Evolutionary conservation across 495 filamentous ascomycete genomes (phyloP).

Genomic region (Penicillium samsonianum): DNA sequence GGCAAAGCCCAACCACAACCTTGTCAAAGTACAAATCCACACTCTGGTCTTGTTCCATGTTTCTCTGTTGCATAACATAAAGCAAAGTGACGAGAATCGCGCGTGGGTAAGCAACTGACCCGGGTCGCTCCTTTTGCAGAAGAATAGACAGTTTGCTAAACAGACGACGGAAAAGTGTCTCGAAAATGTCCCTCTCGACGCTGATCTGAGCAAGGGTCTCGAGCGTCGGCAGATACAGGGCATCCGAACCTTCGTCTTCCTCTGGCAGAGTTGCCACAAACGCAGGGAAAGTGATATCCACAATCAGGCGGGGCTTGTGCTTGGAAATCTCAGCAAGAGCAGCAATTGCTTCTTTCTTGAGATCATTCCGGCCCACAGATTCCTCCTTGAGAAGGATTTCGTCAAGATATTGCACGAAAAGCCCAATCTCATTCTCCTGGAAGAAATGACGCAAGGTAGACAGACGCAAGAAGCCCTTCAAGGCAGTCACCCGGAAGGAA

Average conservation of each 20-base stretch:
- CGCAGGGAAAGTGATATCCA: constrained; percentile 70
- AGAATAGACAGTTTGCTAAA: constrained; percentile 64
- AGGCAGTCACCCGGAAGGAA: constrained; percentile 62
- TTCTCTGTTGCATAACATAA: constrained; percentile 61
- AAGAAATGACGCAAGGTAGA: constrained; percentile 58
- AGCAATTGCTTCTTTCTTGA: constrained; percentile 64
- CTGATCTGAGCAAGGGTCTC: constrained; percentile 70
- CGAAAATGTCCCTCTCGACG: constrained; percentile 64
- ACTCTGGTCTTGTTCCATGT: constrained; percentile 50
- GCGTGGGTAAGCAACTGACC: constrained; percentile 53
- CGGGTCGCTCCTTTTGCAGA: constrained; percentile 54
- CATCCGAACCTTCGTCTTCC: constrained; percentile 43
- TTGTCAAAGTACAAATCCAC: constrained; percentile 61
- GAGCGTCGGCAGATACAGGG: constrained; percentile 57
- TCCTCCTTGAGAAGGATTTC: constrained; percentile 64
- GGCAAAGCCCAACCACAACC: constrained; percentile 55
- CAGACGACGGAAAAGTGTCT: constrained; percentile 66
- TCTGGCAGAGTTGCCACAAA: constrained; percentile 73
- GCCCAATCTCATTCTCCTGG: constrained; percentile 61
- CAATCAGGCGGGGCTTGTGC: constrained; percentile 64
- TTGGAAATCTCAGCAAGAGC: constrained; percentile 65
- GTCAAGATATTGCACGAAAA: constrained; percentile 65
- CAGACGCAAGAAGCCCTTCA: constrained; percentile 61
- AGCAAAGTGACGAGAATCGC: constrained; percentile 65
- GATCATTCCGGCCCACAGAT: constrained; percentile 55